Base-by-base conservation (phyloP, 2,329 filamentous ascomycete species). In the Cordyceps cateniannulata region DNA sequence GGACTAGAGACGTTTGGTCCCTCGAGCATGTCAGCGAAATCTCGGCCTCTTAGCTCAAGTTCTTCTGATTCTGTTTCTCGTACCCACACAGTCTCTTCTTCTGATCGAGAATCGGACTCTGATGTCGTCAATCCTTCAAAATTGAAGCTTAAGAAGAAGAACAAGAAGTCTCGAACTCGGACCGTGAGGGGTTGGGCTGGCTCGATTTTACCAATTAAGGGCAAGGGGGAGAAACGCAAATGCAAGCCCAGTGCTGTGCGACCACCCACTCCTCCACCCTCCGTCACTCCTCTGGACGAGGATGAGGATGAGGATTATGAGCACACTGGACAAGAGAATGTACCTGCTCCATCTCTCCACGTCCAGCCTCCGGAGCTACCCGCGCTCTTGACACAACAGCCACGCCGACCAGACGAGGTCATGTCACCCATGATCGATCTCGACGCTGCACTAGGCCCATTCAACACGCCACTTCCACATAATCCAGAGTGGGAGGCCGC, bases 381-480 rank as follows among this genome's bases (percentile, higher is more conserved):
- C 22, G 72, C 78, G 2, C 16, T 57, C 12, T 69, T 73, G 3
- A 67, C 71, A 3, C 65, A 58, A 51, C 68, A 66, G 56, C 65
- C 69, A 9, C 64, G 75, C 48, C 73, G 62, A 20, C 62, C 65
- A 3, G 84, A 87, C 51, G 90, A 96, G 62, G 72, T 83, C 3
- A 82, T 87, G 57, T 90, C 86, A 69, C 87, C 90, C 8, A 88
- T 97, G 72, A 96, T 99, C 64, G 95, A 99, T 72, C 78, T 99
- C 47, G 95, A 99, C 75, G 93, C 93, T 20, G 95, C 93, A 27
- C 81, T 98, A 1, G 93, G 92, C 1, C 92, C 93, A 0, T 96
- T 96, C 73, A 95, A 96, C 68, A 96, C 92, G 0, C 89, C 90
- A 27, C 77, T 86, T 2, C 78, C 78, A 35, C 79, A 79, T 12